Conservation (phyloP, 352 stramenopile species). For the Phytopythium vexans region DNA sequence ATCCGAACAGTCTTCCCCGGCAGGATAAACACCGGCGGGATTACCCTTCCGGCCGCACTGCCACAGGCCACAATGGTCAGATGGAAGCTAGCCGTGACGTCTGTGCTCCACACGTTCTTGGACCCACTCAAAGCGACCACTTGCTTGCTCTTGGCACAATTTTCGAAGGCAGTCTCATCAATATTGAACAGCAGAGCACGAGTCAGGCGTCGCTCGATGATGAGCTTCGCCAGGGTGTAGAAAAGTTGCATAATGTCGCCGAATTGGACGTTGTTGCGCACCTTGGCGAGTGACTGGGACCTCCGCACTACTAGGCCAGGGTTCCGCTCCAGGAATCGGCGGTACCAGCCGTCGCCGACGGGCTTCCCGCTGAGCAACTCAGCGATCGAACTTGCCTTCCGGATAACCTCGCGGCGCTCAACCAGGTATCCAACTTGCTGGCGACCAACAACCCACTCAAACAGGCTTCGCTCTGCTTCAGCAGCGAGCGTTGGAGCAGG, state of each 20-base stretch:
- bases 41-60: constrained; percentile 8
- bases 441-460: constrained; percentile 15
- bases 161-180: constrained; percentile 21
- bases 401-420: constrained; percentile 7
- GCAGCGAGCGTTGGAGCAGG: constrained; percentile 25
- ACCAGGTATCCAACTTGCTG: constrained; percentile 12
- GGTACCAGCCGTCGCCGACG: constrained; percentile 16
- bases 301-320: constrained; percentile 2
- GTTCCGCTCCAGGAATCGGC: constrained; percentile 13
- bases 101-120: constrained; percentile 16
- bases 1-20: constrained; percentile 10
- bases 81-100: constrained; percentile 16
- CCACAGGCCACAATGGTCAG: constrained; percentile 22
- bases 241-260: constrained; percentile 10
- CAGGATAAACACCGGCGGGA: constrained; percentile 17
- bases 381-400: constrained; percentile 9
- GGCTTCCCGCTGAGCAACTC: background rate
- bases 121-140: constrained; percentile 19
- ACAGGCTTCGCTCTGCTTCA: constrained; percentile 8
- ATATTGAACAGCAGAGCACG: constrained; percentile 18
- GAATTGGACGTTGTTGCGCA: constrained; percentile 9
- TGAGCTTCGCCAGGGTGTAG: constrained; percentile 7
- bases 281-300: constrained; percentile 10
- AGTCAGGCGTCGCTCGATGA: constrained; percentile 9
- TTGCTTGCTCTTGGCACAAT: constrained; percentile 2